Evolutionary conservation across 192 early-diverging fungal genomes (phyloP).

Genomic region (Coemansia sp.): DNA sequence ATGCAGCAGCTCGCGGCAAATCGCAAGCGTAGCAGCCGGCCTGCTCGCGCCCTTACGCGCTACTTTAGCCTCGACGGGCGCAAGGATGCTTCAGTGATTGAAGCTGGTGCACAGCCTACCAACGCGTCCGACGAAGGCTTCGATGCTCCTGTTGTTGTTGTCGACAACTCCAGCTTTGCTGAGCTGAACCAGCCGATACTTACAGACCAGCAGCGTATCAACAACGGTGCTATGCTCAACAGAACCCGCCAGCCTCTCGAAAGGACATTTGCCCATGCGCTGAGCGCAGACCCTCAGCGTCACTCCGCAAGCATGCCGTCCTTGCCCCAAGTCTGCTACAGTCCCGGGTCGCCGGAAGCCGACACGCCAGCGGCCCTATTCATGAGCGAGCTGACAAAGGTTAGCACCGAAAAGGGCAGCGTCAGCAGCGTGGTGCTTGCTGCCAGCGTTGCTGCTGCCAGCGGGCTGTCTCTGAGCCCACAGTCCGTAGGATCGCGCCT

Average conservation of each 20-base stretch:
- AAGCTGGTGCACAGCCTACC: neutral
- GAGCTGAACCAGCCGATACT: neutral
- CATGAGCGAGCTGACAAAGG: constrained; percentile 39
- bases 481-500: constrained; percentile 43
- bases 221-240: neutral
- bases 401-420: constrained; percentile 25
- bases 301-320: constrained; percentile 40
- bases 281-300: constrained; percentile 4
- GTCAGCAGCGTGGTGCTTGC: constrained; percentile 43
- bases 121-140: constrained; percentile 30
- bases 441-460: constrained; percentile 37
- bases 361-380: constrained; percentile 8
- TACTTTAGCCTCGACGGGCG: constrained; percentile 19
- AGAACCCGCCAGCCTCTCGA: neutral
- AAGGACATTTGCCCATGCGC: neutral
- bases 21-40: constrained; percentile 8
- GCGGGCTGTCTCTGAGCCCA: constrained; percentile 39
- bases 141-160: constrained; percentile 30
- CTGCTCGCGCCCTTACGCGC: constrained; percentile 9
- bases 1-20: constrained; percentile 36
- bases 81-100: neutral
- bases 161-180: neutral
- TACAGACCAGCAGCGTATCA: neutral
- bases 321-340: constrained; percentile 2
- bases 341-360: neutral